Evolutionary conservation across 2,329 filamentous ascomycete species (phyloP), one percentile per base, ranked within the genome.

Genomic region (Trichoderma simmonsii): DNA sequence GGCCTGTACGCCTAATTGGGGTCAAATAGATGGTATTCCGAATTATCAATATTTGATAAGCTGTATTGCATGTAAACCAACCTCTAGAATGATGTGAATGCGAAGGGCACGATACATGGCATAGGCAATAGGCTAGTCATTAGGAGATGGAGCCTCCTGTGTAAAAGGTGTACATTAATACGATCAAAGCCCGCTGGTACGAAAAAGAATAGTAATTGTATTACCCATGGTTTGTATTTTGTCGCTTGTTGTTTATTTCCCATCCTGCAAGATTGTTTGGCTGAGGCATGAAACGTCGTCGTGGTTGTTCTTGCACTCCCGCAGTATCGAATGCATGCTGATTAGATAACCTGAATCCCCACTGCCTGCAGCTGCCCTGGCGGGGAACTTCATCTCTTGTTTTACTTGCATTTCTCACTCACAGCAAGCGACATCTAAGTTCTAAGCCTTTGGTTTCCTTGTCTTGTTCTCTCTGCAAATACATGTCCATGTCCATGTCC

Each of bases 271-370:
- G 39, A n/a, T n/a, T n/a, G 1, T 7, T 12, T 30, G 26, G 15
- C 36, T 32, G 4, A n/a, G 8, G 18, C 24, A 14, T 24, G 36
- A 6, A 43, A 5, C 18, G 5, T 28, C 36, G 9, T 26, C 36
- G 11, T n/a, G 36, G 59, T 26, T 24, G 30, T 24, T 21, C 59
- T 14, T 36, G 28, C 39, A n/a, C 43, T 51, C 43, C n/a, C 0
- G 26, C 12, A 18, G 6, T 26, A 30, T 28, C 24, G n/a, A 48
- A 30, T 24, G n/a, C 48, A 0, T n/a, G 56, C 66, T n/a, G 66
- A 61, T 70, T 28, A 69, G 66, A 69, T 69, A 39, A 39, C 34
- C 14, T 36, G 34, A 69, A 69, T 15, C 66, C 36, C 39, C 48
- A 54, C 30, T 15, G 39, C n/a, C 26, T 26, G 57, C 28, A 32